These are phyloP conservation scores for Kockiozyma suomiensis DNA, from an alignment of 805 yeast genomes.

Conservation along the genomic window DNA sequence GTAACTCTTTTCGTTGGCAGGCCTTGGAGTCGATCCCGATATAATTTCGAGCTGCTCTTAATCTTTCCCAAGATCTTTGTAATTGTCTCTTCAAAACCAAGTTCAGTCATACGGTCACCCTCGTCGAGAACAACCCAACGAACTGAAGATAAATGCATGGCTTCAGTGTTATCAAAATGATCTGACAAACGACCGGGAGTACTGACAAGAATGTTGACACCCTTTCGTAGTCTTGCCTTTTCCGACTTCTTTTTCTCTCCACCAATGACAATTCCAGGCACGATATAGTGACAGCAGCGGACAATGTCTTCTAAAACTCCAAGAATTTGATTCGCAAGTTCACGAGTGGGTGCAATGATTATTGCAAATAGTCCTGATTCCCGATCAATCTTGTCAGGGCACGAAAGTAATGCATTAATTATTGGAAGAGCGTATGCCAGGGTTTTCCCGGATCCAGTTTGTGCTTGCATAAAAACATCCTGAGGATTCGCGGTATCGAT, in stretches of 20 bases:
- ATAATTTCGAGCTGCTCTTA: slow-evolving; percentile 50
- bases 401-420: slow-evolving; percentile 66
- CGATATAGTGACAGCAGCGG: slow-evolving; percentile 76
- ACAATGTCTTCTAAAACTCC: slow-evolving; percentile 73
- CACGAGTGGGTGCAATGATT: slow-evolving; percentile 91
- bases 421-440: slow-evolving; percentile 85
- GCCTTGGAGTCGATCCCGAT: slow-evolving; percentile 43
- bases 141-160: slow-evolving; percentile 69
- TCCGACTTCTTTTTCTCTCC: slow-evolving; percentile 98
- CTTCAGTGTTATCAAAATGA: slow-evolving; percentile 86
- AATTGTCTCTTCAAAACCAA: slow-evolving; percentile 95
- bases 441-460: slow-evolving; percentile 98
- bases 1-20: slow-evolving; percentile 75
- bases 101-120: slow-evolving; percentile 93
- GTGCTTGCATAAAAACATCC: slow-evolving; percentile 91
- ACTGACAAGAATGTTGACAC: slow-evolving; percentile 92
- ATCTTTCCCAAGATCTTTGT: slow-evolving; percentile 69
- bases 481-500: slow-evolving; percentile 44
- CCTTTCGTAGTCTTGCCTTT: slow-evolving; percentile 92
- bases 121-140: slow-evolving; percentile 93
- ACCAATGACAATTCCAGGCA: slow-evolving; percentile 95
- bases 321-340: slow-evolving; percentile 87
- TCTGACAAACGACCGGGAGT: slow-evolving; percentile 97
- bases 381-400: slow-evolving; percentile 52
- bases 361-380: slow-evolving; percentile 85